Evolutionary conservation across 352 stramenopile genomes (phyloP).

Genomic region (Phytophthora fragariae): DNA sequence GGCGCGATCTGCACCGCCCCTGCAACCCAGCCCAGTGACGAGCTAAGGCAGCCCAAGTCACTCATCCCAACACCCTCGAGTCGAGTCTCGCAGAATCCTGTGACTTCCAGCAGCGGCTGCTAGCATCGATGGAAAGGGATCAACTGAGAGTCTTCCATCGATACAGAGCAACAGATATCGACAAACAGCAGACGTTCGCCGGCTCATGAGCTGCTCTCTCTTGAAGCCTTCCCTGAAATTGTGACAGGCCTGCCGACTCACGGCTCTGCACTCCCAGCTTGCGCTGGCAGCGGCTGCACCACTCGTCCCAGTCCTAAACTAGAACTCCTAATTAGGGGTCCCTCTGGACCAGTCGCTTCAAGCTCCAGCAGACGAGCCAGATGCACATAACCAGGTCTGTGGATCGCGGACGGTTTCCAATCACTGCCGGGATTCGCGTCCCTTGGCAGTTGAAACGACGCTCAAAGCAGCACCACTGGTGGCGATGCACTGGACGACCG

Average conservation of each 20-base stretch:
- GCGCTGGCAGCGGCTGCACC: neutral
- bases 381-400: conserved; percentile 11
- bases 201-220: neutral
- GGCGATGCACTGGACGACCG: neutral
- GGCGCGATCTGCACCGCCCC: neutral
- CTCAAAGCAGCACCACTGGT: neutral
- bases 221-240: conserved; percentile 7
- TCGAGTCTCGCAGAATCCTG: conserved; percentile 20
- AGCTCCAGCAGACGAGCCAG: neutral
- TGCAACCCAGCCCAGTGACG: neutral
- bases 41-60: neutral
- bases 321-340: neutral
- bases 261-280: conserved; percentile 16
- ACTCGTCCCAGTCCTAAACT: conserved; percentile 1
- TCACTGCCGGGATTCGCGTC: conserved; percentile 23
- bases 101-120: conserved; percentile 8
- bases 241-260: conserved; percentile 18
- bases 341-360: conserved; percentile 11
- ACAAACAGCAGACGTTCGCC: neutral
- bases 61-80: neutral
- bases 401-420: conserved; percentile 10
- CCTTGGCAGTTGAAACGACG: conserved; percentile 37
- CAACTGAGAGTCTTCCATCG: neutral
- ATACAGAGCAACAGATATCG: neutral
- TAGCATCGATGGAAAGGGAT: neutral